Base-by-base conservation (phyloP, 495 filamentous ascomycete genomes). In the Sphaerosporella brunnea region DNA sequence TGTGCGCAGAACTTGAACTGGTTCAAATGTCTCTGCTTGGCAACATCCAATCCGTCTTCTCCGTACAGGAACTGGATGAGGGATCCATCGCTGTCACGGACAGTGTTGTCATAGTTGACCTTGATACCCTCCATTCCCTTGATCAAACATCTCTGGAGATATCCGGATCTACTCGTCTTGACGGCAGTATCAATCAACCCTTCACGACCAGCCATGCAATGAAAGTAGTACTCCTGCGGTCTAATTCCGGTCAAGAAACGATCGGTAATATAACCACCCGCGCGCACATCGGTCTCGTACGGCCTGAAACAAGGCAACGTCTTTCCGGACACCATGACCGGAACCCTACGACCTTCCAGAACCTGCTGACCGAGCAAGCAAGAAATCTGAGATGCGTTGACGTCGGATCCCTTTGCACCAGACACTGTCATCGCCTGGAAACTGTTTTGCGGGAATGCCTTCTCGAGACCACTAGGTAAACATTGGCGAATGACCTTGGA, bases 341-440 rank as follows among this genome's bases (percentile, higher is more conserved):
- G 92, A 36, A 99, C 92, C 58, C 92, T 73, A 45, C 86, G 73
- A 56, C 92, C 92, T 69, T 99, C 92, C 53, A 99, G 67, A 65
- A 92, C 82, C 60, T 99, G 92, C 60, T 99, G 92, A 20, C 92
- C 92, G 47, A 99, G 73, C 60, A 96, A 92, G 64, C 87, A 96
- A 24, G 86, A 94, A 67, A 99, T 96, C 46, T 93, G 75, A 55
- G 90, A 94, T 47, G 92, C 92, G 62, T 99, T 99, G 57, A 96
- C 92, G 45, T 71, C 64, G 28, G 73, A 80, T 58, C 92, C 90
- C 71, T 99, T 99, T 40, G 92, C 92, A 56, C 92, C 92, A 21
- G 92, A 93, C 2, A 79, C 78, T 8, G 92, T 99, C 92, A 99
- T 99, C 50, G 79, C 75, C 69, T 96, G 92, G 85, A 99, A 96